Evolutionary conservation across 306 rosid species (phyloP), one percentile per base, ranked within the genome.

Genomic region (Vicia sativa): DNA sequence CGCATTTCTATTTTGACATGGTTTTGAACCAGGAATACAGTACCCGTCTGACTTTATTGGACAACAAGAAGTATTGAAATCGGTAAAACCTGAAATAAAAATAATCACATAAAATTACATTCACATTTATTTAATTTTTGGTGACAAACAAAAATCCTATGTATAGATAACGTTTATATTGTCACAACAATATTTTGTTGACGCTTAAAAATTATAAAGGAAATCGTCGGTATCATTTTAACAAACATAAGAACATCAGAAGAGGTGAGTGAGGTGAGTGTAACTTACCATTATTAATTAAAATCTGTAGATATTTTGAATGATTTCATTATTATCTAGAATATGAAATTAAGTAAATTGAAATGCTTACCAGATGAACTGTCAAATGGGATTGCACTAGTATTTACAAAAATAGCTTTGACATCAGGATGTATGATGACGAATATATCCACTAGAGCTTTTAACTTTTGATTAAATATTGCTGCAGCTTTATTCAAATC

Each of bases 1-100:
- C 25, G 62, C 63, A 0, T 5, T 65, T 63, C 84, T 76, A 31
- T 83, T 71, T 9, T 29, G 0, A 59, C 91, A 86, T 67, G 79
- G 70, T 1, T 6, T 37, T 25, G n/a, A 1, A 11, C 11, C 23
- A 9, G 14, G 65, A 19, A n/a, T 3, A 35, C 91, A 86, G 34
- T 21, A 59, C 6, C 88, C 91, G n/a, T 11, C 0, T 0, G 9
- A 0, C 2, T 39, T 18, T 0, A 43, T 6, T 11, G 21, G 29
- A 50, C 91, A 83, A 37, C 91, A 86, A 4, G 67, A 4, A 2
- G 2, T 15, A 5, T 14, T 7, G 2, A 11, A 16, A 43, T 38
- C 48, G 0, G 14, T 79, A 62, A 85, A 74, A 11, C 79, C 89
- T 85, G 71, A 67, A 61, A 55, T 56, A 5, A 37, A 37, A 42